A percentile compares a stretch with the other conserved stretches of the same genome.
Evolutionary conservation across 2,329 filamentous ascomycete species (phyloP).

Genomic region (Botrytis deweyae): DNA sequence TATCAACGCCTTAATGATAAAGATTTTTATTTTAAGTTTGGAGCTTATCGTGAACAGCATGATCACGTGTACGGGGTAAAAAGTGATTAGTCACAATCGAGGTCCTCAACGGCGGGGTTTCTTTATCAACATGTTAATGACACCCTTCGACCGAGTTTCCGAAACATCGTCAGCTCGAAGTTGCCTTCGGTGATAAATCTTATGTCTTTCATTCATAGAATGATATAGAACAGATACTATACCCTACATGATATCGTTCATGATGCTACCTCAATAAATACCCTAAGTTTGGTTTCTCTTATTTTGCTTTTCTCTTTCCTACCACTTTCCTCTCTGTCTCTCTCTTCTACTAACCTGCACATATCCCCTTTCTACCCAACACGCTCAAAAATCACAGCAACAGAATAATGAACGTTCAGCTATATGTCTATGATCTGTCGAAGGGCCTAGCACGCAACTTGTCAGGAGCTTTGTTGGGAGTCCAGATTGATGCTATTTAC

Average conservation of each 20-base stretch:
- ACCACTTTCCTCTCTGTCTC: conserved; percentile 3
- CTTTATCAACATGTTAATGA: background rate
- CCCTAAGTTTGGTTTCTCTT: conserved; percentile 7
- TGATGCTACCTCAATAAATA: background rate
- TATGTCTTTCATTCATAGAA: conserved; percentile 7
- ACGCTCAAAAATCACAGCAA: conserved; percentile 9
- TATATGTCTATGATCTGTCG: conserved; percentile 79
- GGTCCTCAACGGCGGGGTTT: background rate
- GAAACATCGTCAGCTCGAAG: conserved; percentile 17
- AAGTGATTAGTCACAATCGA: background rate
- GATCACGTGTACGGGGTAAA: background rate
- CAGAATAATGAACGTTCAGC: conserved; percentile 66
- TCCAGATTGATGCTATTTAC: conserved; percentile 86
- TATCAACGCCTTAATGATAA: conserved; percentile 9
- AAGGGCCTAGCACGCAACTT: conserved; percentile 53
- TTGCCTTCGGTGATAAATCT: conserved; percentile 10
- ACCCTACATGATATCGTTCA: background rate
- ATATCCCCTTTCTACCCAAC: background rate
- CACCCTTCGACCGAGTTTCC: background rate
- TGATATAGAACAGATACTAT: background rate
- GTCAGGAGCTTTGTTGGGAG: conserved; percentile 55
- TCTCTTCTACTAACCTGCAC: conserved; percentile 10
- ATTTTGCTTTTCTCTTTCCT: conserved; percentile 8
- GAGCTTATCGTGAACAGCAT: background rate
- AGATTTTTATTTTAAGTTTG: background rate